Percentiles rank a stretch among this genome's conserved stretches.
Conservation (phyloP, 495 filamentous ascomycete species). For the Tuber indicum region DNA sequence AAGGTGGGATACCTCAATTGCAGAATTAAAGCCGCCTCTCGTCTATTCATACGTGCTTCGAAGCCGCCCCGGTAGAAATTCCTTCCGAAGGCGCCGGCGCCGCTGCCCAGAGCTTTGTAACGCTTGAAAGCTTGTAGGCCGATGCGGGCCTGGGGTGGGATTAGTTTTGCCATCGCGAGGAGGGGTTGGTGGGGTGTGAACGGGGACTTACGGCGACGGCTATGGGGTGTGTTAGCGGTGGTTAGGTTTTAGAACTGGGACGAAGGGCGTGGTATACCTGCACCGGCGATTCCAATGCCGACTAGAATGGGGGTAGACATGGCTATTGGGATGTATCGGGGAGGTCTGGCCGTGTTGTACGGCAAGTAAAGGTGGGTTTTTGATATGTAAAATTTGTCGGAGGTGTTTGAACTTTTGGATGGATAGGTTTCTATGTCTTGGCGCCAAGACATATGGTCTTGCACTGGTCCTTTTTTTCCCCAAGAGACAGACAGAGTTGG, state of each 20-base stretch:
- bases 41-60: slow-evolving; percentile 82
- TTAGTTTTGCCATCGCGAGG: background rate
- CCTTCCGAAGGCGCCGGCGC: slow-evolving; percentile 65
- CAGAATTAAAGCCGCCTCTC: slow-evolving; percentile 85
- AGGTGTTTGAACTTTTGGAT: background rate
- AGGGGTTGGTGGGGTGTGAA: slow-evolving; percentile 5
- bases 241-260: background rate
- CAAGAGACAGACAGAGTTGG: background rate
- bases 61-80: slow-evolving; percentile 97
- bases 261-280: slow-evolving; percentile 42
- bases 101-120: slow-evolving; percentile 59
- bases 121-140: slow-evolving; percentile 81
- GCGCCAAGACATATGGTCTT: background rate
- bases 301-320: slow-evolving; percentile 74
- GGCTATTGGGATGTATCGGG: slow-evolving; percentile 19
- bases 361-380: background rate
- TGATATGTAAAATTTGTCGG: background rate
- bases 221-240: slow-evolving; percentile 1
- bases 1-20: slow-evolving; percentile 65
- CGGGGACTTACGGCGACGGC: slow-evolving; percentile 27
- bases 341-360: slow-evolving; percentile 3
- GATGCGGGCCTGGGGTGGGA: slow-evolving; percentile 65
- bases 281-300: slow-evolving; percentile 65
- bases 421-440: background rate
- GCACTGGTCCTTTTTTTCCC: background rate